Percentiles rank a stretch among this genome's conserved stretches.
Conservation (phyloP, 2,329 filamentous ascomycete genomes). For the Cytospora chrysosperma region DNA sequence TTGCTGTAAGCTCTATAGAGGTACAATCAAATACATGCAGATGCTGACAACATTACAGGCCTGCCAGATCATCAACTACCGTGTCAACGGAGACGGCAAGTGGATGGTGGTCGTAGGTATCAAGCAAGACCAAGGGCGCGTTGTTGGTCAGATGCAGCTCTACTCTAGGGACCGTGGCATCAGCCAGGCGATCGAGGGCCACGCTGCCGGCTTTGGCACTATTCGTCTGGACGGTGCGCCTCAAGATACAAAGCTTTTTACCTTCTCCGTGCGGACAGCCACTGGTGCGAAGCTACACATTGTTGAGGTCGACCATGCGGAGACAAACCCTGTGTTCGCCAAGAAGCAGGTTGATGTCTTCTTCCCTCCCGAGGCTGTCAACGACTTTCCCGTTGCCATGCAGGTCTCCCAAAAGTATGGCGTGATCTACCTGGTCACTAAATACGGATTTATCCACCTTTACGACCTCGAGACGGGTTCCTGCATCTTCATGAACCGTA, state of each 20-base stretch:
- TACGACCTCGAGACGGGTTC: constrained; percentile 96
- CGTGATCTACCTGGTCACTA: constrained; percentile 95
- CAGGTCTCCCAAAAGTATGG: constrained; percentile 97
- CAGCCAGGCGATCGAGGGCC: constrained; percentile 96
- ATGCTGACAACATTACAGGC: constrained; percentile 52
- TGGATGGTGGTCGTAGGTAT: constrained; percentile 99
- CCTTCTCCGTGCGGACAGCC: constrained; percentile 88
- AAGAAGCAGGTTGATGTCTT: constrained; percentile 98
- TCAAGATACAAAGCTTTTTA: constrained; percentile 91
- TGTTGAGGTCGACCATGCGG: constrained; percentile 92
- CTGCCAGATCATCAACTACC: constrained; percentile 99
- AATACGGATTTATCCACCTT: constrained; percentile 98
- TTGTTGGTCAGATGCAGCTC: constrained; percentile 94
- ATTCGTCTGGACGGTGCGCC: constrained; percentile 85
- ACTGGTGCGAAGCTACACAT: constrained; percentile 91
- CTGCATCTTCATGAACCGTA: constrained; percentile 99
- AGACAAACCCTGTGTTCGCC: constrained; percentile 82
- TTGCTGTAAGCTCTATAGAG: constrained; percentile 59
- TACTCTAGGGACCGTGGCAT: constrained; percentile 96
- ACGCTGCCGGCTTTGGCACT: constrained; percentile 91
- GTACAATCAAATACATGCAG: background rate
- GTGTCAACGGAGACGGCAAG: constrained; percentile 90
- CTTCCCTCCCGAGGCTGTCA: constrained; percentile 92
- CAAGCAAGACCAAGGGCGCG: constrained; percentile 86
- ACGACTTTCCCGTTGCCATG: constrained; percentile 97